These are phyloP conservation scores for Diplodia mutila DNA, from an alignment of 2,329 filamentous ascomycete genomes.

Conservation along the genomic window DNA sequence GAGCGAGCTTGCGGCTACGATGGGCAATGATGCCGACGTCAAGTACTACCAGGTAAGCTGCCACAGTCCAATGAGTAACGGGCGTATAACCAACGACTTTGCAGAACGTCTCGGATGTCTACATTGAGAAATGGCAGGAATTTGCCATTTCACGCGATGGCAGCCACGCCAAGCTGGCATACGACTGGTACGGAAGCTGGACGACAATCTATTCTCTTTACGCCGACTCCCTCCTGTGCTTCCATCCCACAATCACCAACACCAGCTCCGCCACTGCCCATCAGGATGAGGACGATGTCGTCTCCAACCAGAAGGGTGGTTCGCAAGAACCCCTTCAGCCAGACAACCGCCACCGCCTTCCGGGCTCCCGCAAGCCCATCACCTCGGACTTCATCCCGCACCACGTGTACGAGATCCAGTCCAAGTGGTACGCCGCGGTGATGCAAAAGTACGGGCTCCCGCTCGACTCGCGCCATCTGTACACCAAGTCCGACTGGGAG, in stretches of 20 bases:
- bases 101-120: constrained; percentile 63
- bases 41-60: constrained; percentile 58
- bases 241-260: constrained; percentile 63
- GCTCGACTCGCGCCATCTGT: constrained; percentile 79
- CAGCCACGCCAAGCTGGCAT: constrained; percentile 76
- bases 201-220: constrained; percentile 86
- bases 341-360: constrained; percentile 34
- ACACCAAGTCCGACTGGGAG: constrained; percentile 90
- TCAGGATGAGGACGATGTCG: constrained; percentile 31
- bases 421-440: constrained; percentile 77
- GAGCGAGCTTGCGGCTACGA: constrained; percentile 68
- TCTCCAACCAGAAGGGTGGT: constrained; percentile 29
- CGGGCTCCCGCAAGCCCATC: constrained; percentile 34
- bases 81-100: constrained; percentile 6
- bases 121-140: constrained; percentile 73
- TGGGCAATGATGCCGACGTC: constrained; percentile 61
- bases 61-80: not conserved
- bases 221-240: constrained; percentile 78
- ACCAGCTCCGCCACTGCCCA: constrained; percentile 27
- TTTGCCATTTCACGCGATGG: constrained; percentile 71
- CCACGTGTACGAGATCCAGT: constrained; percentile 77
- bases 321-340: constrained; percentile 15
- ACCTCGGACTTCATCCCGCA: constrained; percentile 68
- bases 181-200: constrained; percentile 80
- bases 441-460: constrained; percentile 82